A percentile compares a stretch with the other conserved stretches of the same genome.
Conservation (phyloP, 768 basidiomycete genomes). For the Brasilioporus rufonigricans region DNA sequence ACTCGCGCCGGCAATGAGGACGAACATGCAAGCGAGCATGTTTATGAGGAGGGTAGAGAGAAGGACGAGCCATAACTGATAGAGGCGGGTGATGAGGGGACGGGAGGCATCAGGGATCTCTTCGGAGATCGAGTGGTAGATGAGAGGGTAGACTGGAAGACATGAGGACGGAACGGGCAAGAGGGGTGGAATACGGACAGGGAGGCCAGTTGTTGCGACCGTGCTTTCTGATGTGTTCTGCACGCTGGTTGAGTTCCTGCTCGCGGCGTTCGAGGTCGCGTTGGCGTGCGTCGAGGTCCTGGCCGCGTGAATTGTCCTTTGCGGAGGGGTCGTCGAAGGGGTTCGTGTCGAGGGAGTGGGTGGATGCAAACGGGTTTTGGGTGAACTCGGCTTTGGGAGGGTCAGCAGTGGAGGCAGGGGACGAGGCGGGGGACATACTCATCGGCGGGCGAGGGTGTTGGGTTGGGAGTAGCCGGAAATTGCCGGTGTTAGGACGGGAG, state of each 20-base stretch:
- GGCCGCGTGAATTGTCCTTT: constrained; percentile 44
- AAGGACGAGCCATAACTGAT: constrained; percentile 93
- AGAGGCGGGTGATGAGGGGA: constrained; percentile 79
- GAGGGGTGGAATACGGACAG: constrained; percentile 49
- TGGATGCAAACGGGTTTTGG: constrained; percentile 83
- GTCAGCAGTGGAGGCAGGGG: not conserved
- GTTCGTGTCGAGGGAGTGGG: constrained; percentile 81
- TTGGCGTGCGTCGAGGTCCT: constrained; percentile 76
- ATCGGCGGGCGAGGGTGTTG: constrained; percentile 15
- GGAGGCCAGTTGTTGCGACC: constrained; percentile 94
- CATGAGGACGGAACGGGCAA: constrained; percentile 17
- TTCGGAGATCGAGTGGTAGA: constrained; percentile 89
- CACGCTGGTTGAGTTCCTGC: constrained; percentile 63
- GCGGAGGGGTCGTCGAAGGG: constrained; percentile 85
- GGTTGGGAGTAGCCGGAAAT: constrained; percentile 1
- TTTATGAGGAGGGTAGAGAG: constrained; percentile 80
- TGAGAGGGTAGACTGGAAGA: constrained; percentile 80
- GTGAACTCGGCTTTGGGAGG: constrained; percentile 30
- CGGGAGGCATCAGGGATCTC: constrained; percentile 85
- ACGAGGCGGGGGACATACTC: constrained; percentile 17
- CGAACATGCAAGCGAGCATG: constrained; percentile 84
- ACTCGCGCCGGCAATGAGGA: constrained; percentile 72
- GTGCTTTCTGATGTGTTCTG: constrained; percentile 66
- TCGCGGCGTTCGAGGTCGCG: constrained; percentile 79
- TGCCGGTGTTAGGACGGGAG: not conserved